Base-by-base conservation (phyloP, 2,329 filamentous ascomycete species). In the Cladophialophora exuberans region DNA sequence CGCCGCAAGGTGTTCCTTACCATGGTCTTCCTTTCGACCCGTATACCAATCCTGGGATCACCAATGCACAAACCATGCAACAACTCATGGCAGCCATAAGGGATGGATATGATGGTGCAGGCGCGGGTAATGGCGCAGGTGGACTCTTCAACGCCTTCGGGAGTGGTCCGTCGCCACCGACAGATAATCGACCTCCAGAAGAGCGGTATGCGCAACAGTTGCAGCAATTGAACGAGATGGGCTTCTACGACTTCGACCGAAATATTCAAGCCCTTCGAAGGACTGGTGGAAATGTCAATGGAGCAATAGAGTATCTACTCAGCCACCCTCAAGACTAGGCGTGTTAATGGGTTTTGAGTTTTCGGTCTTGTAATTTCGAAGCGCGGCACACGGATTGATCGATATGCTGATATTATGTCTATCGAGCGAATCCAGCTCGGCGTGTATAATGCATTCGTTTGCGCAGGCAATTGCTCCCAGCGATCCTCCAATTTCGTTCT, bases 151-250 rank as follows among this genome's bases (percentile, higher is more conserved):
- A 72, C 17, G 64, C 75, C 39, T 62, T 59, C 70, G 68, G 65
- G 15, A 62, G 61, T 15, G 56, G 42, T 15, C 62, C 81, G 1
- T 72, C 81, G 10, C 74, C 82, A 15, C 88, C 90, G 4, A 73
- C 81, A 2, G 94, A 99, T 73, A 96, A 81, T 67, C 83, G 93
- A 59, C 92, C 94, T 3, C 93, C 94, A 0, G 94, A 99, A 77
- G 94, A 97, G 73, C 80, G 90, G 56, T 99, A 96, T 66, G 91
- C 89, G 2, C 86, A 89, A 26, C 93, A 99, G 73, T 78, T 99
- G 45, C 81, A 90, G 57, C 91, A 97, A 74, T 76, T 99, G 60
- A 99, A 99, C 71, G 94, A 97, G 63, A 99, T 99, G 94, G 94
- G 94, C 2, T 99, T 99, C 75, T 96, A 85, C 70, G 92, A 99